phyloP scores from a whole-genome alignment of 148 eudicot species.

The Fagopyrum homotropicum region DNA sequence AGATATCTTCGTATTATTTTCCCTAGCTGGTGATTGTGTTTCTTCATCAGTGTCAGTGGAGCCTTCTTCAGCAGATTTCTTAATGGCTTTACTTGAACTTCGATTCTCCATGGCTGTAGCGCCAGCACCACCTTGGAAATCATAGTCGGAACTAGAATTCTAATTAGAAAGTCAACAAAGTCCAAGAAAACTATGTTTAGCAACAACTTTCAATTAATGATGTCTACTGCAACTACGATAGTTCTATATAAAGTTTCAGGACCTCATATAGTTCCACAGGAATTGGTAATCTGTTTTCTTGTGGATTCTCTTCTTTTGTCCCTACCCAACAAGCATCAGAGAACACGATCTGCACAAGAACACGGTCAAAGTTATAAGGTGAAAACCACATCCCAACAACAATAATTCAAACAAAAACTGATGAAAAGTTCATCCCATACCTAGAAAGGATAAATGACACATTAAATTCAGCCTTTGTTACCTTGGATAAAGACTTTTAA shows the following conservation, averaged over 20 bases:
- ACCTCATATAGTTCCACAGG: slow-evolving; percentile 76
- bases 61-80: slow-evolving; percentile 25
- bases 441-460: slow-evolving; percentile 1
- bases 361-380: slow-evolving; percentile 3
- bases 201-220: background rate
- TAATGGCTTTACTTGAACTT: slow-evolving; percentile 22
- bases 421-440: background rate
- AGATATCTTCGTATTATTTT: slow-evolving; percentile 21
- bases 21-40: slow-evolving; percentile 38
- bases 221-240: background rate
- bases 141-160: slow-evolving; percentile 41
- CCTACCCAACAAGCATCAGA: slow-evolving; percentile 98
- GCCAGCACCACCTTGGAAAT: slow-evolving; percentile 90
- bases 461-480: background rate
- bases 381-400: background rate
- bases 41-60: slow-evolving; percentile 38
- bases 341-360: slow-evolving; percentile 62
- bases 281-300: slow-evolving; percentile 56
- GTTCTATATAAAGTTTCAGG: background rate
- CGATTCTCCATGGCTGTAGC: slow-evolving; percentile 32
- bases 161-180: slow-evolving; percentile 16
- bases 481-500: background rate
- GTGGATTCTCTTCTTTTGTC: slow-evolving; percentile 81
- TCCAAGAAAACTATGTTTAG: slow-evolving; percentile 5
- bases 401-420: background rate